Conservation (phyloP, 441 rosid species). For the Gossypium davidsonii region DNA sequence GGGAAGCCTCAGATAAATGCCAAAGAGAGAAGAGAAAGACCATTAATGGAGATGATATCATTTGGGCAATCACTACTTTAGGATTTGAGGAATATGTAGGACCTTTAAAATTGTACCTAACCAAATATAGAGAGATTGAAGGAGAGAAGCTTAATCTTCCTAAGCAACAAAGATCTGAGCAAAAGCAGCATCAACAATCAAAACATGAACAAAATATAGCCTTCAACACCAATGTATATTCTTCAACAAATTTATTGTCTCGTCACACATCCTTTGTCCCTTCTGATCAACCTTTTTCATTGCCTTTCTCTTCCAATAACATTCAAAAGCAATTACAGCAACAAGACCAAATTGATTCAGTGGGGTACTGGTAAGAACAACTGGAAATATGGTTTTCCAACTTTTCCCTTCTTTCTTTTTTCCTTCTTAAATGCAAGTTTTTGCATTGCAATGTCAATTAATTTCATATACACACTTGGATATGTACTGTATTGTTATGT, state of each 20-base stretch:
- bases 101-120: conserved; percentile 48
- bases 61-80: conserved; percentile 66
- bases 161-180: conserved; percentile 42
- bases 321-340: conserved; percentile 52
- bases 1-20: conserved; percentile 78
- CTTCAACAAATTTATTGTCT: conserved; percentile 33
- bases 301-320: conserved; percentile 47
- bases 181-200: conserved; percentile 18
- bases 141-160: conserved; percentile 65
- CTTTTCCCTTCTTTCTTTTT: not conserved
- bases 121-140: conserved; percentile 60
- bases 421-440: not conserved
- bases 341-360: conserved; percentile 61
- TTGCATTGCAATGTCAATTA: not conserved
- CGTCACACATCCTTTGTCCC: conserved; percentile 38
- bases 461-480: conserved; percentile 1
- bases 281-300: conserved; percentile 39
- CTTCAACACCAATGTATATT: conserved; percentile 33
- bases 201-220: conserved; percentile 33
- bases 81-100: conserved; percentile 69
- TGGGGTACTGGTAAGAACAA: conserved; percentile 48
- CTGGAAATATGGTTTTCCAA: not conserved
- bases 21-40: conserved; percentile 70
- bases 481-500: conserved; percentile 3
- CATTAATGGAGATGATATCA: conserved; percentile 66